These are phyloP conservation scores for Podospora pseudoanserina DNA, from an alignment of 495 filamentous ascomycete species.

Conservation along the genomic window DNA sequence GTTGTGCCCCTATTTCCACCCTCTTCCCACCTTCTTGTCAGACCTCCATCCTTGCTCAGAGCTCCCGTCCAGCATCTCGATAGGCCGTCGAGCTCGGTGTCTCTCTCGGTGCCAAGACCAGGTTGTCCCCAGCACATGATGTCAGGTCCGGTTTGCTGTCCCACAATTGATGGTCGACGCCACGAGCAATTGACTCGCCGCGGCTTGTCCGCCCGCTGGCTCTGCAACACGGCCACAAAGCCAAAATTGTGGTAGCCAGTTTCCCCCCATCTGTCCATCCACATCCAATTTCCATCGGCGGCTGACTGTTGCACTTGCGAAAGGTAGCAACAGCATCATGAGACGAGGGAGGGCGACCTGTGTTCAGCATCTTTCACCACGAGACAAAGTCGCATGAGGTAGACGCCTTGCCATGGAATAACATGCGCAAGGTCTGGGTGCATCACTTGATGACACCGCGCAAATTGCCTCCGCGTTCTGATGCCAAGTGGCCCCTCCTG, in stretches of 20 bases:
- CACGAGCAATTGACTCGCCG: slow-evolving; percentile 2
- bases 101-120: slow-evolving; percentile 3
- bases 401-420: not conserved
- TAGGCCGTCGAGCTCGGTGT: not conserved
- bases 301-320: not conserved
- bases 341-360: not conserved
- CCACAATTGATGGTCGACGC: not conserved
- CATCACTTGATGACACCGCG: not conserved
- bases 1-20: not conserved
- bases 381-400: not conserved
- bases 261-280: not conserved
- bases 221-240: slow-evolving; percentile 5
- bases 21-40: not conserved
- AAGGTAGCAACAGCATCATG: not conserved
- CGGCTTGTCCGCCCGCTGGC: not conserved
- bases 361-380: not conserved
- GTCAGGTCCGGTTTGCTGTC: not conserved
- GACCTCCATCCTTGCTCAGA: not conserved
- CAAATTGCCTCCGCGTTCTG: not conserved
- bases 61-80: not conserved
- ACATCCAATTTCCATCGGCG: not conserved
- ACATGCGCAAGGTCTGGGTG: not conserved
- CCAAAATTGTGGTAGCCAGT: not conserved
- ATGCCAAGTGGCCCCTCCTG: not conserved
- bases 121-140: slow-evolving; percentile 3